Evolutionary conservation across 202 grass and related monocot genomes (phyloP), one percentile per base, ranked within the genome.

Genomic region (Saccharum hybrid): DNA sequence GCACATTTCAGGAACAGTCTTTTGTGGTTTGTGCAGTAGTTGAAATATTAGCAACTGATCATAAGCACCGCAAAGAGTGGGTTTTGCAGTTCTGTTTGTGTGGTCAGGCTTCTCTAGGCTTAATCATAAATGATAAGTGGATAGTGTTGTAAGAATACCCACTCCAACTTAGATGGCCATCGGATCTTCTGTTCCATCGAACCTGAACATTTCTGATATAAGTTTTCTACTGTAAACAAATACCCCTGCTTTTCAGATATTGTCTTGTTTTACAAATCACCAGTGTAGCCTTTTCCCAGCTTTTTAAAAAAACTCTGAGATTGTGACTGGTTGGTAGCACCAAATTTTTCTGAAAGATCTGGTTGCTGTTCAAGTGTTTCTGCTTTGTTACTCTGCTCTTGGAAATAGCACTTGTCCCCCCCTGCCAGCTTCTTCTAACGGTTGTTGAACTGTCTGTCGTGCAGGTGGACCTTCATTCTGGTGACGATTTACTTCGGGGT

Each of bases 401-500:
- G 66, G 75, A 83, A 37, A 63, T 78, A 79, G 31, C 72, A 81
- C 81, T 85, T 83, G 83, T 70, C 61, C 49, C 31, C 38, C 46
- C 8, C 54, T 59, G 54, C 54, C 81, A 68, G 79, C 61, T 74
- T 67, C 68, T 76, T 72, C 42, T 90, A 75, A 90, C 76, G 89
- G 68, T 87, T 79, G 79, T 94, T 83, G 54, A 73, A 73, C 82
- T 77, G 80, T 83, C 88, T 89, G 38, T 87, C 40, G 23, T 34
- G 71, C 91, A 99, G 97, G 91, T 99, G 97, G 97, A 99, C 97
- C 67, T 99, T 99, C 78, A 88, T 91, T 57, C 86, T 99, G 84
- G 89, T 99, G 67, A 99, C 93, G 62, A 74, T 93, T 86, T 99
- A 99, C 84, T 99, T 99, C 87, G 91, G 91, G 91, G 97, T 99